phyloP scores from a whole-genome alignment of 331 rosid species.

The Saraca asoca region DNA sequence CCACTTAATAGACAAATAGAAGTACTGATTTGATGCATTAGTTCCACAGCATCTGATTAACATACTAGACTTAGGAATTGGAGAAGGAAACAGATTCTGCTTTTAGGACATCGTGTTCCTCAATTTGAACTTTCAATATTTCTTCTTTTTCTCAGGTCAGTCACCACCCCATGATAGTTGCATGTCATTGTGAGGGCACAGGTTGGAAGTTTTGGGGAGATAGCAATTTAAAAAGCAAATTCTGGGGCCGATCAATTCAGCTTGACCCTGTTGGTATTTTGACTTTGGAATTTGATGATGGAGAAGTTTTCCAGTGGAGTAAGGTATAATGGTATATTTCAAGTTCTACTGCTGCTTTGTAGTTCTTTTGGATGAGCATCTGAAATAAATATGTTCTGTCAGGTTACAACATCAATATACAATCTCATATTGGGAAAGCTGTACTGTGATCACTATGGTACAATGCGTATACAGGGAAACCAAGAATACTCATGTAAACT shows the following conservation, averaged over 20 bases:
- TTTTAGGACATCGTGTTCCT: neutral
- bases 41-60: slow-evolving; percentile 3
- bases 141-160: slow-evolving; percentile 76
- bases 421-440: slow-evolving; percentile 94
- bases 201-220: slow-evolving; percentile 98
- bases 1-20: neutral
- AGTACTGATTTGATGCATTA: neutral
- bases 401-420: slow-evolving; percentile 97
- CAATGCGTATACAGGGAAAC: slow-evolving; percentile 89
- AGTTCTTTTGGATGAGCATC: slow-evolving; percentile 28
- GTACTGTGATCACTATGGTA: slow-evolving; percentile 94
- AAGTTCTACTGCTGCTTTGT: slow-evolving; percentile 19
- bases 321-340: slow-evolving; percentile 52
- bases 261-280: slow-evolving; percentile 89
- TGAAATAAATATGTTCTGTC: slow-evolving; percentile 34
- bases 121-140: slow-evolving; percentile 27
- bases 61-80: neutral
- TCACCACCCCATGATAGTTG: slow-evolving; percentile 95
- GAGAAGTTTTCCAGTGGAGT: slow-evolving; percentile 92
- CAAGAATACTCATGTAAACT: slow-evolving; percentile 79
- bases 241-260: slow-evolving; percentile 99
- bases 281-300: slow-evolving; percentile 92
- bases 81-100: neutral
- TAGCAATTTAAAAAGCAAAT: slow-evolving; percentile 96
- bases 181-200: slow-evolving; percentile 94